Evolutionary conservation across 2,329 filamentous ascomycete genomes (phyloP).

Genomic region (Cercospora nicotianae): DNA sequence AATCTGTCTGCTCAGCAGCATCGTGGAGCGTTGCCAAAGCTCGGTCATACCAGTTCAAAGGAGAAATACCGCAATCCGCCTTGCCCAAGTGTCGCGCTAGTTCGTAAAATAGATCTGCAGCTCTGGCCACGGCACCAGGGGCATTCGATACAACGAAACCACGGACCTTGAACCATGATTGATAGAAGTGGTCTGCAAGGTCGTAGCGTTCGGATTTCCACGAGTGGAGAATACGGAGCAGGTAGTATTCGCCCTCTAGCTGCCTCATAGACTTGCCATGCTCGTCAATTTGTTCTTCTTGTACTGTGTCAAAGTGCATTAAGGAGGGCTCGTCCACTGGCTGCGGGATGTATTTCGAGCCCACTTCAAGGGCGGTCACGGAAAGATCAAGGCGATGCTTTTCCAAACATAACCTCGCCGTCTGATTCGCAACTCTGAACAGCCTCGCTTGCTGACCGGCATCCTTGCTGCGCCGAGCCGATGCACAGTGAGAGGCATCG

Average conservation of each 20-base stretch:
- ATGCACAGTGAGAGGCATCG: slow-evolving; percentile 54
- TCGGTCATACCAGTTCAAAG: slow-evolving; percentile 72
- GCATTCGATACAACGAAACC: slow-evolving; percentile 45
- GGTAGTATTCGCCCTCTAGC: slow-evolving; percentile 63
- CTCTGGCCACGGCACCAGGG: slow-evolving; percentile 54
- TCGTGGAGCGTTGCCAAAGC: slow-evolving; percentile 60
- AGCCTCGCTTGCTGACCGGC: slow-evolving; percentile 52
- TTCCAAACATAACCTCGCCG: slow-evolving; percentile 64
- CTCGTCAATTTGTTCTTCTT: slow-evolving; percentile 23
- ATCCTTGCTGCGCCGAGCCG: slow-evolving; percentile 27
- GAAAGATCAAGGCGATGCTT: slow-evolving; percentile 58
- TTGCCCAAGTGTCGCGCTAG: slow-evolving; percentile 58
- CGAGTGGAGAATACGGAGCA: slow-evolving; percentile 67
- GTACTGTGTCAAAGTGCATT: slow-evolving; percentile 20
- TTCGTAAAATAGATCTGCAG: slow-evolving; percentile 69
- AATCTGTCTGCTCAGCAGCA: slow-evolving; percentile 57
- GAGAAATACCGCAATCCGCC: slow-evolving; percentile 55
- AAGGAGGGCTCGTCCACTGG: slow-evolving; percentile 12
- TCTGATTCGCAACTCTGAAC: slow-evolving; percentile 67
- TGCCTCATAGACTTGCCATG: slow-evolving; percentile 40
- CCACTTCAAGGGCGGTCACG: slow-evolving; percentile 62
- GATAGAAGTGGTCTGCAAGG: slow-evolving; percentile 75
- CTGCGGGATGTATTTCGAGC: slow-evolving; percentile 52
- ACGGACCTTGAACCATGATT: slow-evolving; percentile 50
- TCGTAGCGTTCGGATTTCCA: slow-evolving; percentile 74